Percentiles rank a stretch among this genome's conserved stretches.
Evolutionary conservation across 257 asterid genomes (phyloP).

Genomic region (Lycium ferocissimum): DNA sequence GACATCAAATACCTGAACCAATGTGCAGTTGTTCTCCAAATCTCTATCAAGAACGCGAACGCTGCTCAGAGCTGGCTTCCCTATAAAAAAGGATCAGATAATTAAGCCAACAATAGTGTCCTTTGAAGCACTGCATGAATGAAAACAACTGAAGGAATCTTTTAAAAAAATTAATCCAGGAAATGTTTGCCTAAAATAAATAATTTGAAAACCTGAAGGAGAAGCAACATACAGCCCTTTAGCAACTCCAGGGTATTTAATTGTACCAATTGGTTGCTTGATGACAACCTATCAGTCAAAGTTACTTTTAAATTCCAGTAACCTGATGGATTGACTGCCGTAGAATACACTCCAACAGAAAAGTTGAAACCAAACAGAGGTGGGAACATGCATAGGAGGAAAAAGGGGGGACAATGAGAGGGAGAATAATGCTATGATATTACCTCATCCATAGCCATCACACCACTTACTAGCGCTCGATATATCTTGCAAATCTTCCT

Average conservation of each 20-base stretch:
- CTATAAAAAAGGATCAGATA: slow-evolving; percentile 49
- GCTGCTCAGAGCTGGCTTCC: slow-evolving; percentile 90
- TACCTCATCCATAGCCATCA: slow-evolving; percentile 75
- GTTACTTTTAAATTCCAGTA: slow-evolving; percentile 19
- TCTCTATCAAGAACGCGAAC: slow-evolving; percentile 77
- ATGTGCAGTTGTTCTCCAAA: slow-evolving; percentile 59
- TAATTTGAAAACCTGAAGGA: slow-evolving; percentile 65
- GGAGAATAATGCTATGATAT: slow-evolving; percentile 28
- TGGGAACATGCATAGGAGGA: not conserved
- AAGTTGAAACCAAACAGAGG: slow-evolving; percentile 11
- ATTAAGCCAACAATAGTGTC: not conserved
- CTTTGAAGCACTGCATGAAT: not conserved
- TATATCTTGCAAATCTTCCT: slow-evolving; percentile 81
- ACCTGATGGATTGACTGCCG: not conserved
- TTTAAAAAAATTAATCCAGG: not conserved
- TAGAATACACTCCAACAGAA: slow-evolving; percentile 25
- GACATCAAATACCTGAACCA: slow-evolving; percentile 73
- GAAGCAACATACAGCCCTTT: slow-evolving; percentile 95
- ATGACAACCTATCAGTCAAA: slow-evolving; percentile 60
- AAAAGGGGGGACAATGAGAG: not conserved
- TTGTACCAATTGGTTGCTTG: slow-evolving; percentile 91
- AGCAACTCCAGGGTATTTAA: slow-evolving; percentile 92
- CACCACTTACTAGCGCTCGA: slow-evolving; percentile 84
- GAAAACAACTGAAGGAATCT: slow-evolving; percentile 5
- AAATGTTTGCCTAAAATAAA: not conserved